Conservation (phyloP, 805 yeast genomes). For the Metschnikowia santaceciliae region DNA sequence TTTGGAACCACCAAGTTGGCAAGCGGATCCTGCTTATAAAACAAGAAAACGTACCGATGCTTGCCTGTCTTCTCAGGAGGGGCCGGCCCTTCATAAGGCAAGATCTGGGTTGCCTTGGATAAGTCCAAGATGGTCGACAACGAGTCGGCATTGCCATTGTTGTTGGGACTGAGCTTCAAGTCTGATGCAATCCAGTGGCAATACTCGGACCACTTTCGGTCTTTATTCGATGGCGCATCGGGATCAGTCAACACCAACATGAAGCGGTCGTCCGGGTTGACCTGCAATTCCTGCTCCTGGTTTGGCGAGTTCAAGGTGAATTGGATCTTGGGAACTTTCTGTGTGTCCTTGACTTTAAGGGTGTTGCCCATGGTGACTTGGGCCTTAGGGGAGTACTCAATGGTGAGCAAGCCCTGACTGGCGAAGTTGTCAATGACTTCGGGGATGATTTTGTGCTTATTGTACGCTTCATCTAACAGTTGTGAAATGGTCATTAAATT, state of each 20-base stretch:
- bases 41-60: constrained; percentile 79
- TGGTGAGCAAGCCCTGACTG: constrained; percentile 56
- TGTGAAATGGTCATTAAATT: constrained; percentile 50
- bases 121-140: constrained; percentile 32
- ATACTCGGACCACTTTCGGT: constrained; percentile 84
- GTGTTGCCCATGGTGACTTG: constrained; percentile 81
- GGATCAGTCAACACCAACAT: constrained; percentile 86
- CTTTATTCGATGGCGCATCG: constrained; percentile 83
- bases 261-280: constrained; percentile 49
- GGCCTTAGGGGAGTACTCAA: constrained; percentile 50
- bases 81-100: constrained; percentile 75
- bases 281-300: constrained; percentile 39
- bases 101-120: constrained; percentile 38
- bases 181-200: constrained; percentile 69
- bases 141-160: constrained; percentile 17
- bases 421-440: constrained; percentile 48
- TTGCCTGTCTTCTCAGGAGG: constrained; percentile 87
- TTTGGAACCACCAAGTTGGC: constrained; percentile 40
- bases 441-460: constrained; percentile 48
- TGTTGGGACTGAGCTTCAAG: constrained; percentile 40
- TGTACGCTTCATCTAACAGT: constrained; percentile 48
- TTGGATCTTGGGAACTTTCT: constrained; percentile 59
- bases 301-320: constrained; percentile 54
- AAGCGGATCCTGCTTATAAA: constrained; percentile 62
- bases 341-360: constrained; percentile 61